Evolutionary conservation across 1,284 basidiomycete genomes (phyloP).

Genomic region (Hypsizygus ulmarius): DNA sequence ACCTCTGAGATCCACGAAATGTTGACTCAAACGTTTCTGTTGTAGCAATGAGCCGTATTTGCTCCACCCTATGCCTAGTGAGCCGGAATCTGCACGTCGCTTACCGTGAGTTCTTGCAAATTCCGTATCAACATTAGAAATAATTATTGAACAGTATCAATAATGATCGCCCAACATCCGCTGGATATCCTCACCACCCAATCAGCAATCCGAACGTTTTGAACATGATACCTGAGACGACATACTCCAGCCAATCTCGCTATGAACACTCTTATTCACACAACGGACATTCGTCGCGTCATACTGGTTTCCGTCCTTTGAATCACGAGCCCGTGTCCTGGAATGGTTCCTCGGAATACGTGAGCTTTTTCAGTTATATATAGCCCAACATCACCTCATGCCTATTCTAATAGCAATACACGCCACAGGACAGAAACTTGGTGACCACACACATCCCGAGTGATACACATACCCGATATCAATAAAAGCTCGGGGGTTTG

Average conservation of each 20-base stretch:
- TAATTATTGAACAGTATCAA: slow-evolving; percentile 15
- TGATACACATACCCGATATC: slow-evolving; percentile 38
- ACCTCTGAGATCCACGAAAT: slow-evolving; percentile 1
- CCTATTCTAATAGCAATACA: slow-evolving; percentile 14
- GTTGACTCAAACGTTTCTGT: slow-evolving; percentile 16
- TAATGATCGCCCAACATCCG: slow-evolving; percentile 31
- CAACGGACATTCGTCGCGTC: slow-evolving; percentile 36
- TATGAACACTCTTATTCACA: slow-evolving; percentile 45
- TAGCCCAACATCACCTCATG: slow-evolving; percentile 4
- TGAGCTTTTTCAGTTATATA: slow-evolving; percentile 33
- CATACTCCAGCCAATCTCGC: slow-evolving; percentile 47
- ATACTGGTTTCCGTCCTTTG: slow-evolving; percentile 44
- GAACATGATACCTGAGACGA: slow-evolving; percentile 57
- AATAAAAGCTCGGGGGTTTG: slow-evolving; percentile 20
- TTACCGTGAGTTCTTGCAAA: slow-evolving; percentile 40
- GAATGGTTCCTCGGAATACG: slow-evolving; percentile 53
- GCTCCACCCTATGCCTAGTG: slow-evolving; percentile 40
- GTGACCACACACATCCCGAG: slow-evolving; percentile 31
- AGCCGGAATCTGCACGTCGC: slow-evolving; percentile 43
- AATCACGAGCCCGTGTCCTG: slow-evolving; percentile 41
- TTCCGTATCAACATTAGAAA: slow-evolving; percentile 8
- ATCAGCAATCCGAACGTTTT: slow-evolving; percentile 43
- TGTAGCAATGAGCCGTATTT: slow-evolving; percentile 35
- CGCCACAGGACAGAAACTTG: slow-evolving; percentile 32
- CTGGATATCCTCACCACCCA: slow-evolving; percentile 37